Base-by-base conservation (phyloP, 228 moss, liverwort and hornwort species). In the Sphagnum magellanicum region DNA sequence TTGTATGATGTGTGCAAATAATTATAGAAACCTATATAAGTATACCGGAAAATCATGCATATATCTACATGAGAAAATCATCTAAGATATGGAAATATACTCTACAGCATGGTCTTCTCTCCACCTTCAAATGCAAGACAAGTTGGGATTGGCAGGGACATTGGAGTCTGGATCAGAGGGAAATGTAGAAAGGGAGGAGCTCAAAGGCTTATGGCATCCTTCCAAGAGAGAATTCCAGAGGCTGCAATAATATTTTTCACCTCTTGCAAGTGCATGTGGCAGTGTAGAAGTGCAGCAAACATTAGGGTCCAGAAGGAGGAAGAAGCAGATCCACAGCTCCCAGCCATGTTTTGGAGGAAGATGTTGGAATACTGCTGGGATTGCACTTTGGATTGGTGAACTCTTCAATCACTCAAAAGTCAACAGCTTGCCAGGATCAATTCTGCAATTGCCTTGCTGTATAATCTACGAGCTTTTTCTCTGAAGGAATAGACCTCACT, bases 191-290 rank as follows among this genome's bases (percentile, higher is more conserved):
- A 69, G 50, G 72, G 67, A 59, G 79, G 86, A 6, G 70, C 86
- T 7, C 82, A 69, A 48, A 73, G 78, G 14, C 75, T 86, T 64
- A 71, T 82, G 51, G 75, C 75, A 8, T 77, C 82, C 1, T 72
- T 82, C 5, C 79, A 51, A 52, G 77, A 55, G 61, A 78, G 71
- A 61, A 62, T 82, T 50, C 73, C 79, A 1, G 75, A 69, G 8
- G 68, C 71, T 46, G 74, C 79, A 0, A 70, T 72, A 6, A 77
- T 82, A 49, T 61, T 62, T 4, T 79, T 80, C 69, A 86, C 82
- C 10, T 67, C 79, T 5, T 82, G 86, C 77, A 86, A 82, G 71
- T 86, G 82, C 47, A 79, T 82, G 82, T 79, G 82, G 4, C 78
- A 80, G 75, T 86, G 86, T 78, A 80, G 82, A 70, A 74, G 71